A percentile compares a stretch with the other conserved stretches of the same genome.
Evolutionary conservation across 2,329 filamentous ascomycete species (phyloP).

Genomic region (Penicillium verrucosum): DNA sequence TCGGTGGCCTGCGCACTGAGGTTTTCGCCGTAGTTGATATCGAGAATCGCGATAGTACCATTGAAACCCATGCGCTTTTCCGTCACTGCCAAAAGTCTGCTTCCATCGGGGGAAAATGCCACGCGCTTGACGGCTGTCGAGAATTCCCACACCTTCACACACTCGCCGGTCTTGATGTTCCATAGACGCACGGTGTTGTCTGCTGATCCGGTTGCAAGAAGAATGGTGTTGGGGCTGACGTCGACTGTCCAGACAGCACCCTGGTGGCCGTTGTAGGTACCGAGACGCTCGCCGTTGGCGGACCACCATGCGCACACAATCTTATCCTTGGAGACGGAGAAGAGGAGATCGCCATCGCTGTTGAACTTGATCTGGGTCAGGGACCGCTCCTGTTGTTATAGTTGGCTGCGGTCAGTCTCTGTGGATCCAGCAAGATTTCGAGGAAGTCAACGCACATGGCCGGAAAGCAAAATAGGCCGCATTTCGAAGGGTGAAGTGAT

Average conservation of each 20-base stretch:
- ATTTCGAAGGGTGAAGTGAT: constrained; percentile 56
- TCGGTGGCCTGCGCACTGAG: constrained; percentile 77
- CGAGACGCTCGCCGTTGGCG: constrained; percentile 95
- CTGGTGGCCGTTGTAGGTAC: constrained; percentile 94
- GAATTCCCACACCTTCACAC: constrained; percentile 97
- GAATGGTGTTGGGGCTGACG: constrained; percentile 83
- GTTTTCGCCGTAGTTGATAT: constrained; percentile 78
- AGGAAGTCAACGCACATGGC: constrained; percentile 63
- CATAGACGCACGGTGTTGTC: constrained; percentile 98
- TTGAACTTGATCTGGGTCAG: constrained; percentile 96
- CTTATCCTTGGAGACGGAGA: constrained; percentile 94
- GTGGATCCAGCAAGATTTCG: constrained; percentile 20
- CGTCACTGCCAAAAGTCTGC: constrained; percentile 84
- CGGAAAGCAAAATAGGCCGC: constrained; percentile 93
- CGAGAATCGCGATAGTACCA: constrained; percentile 87
- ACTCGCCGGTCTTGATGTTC: constrained; percentile 89
- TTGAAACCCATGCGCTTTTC: constrained; percentile 98
- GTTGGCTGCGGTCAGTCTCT: constrained; percentile 23
- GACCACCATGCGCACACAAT: constrained; percentile 95
- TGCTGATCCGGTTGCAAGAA: constrained; percentile 92
- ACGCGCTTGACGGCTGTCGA: constrained; percentile 95
- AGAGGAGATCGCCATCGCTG: constrained; percentile 92
- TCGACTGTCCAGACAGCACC: constrained; percentile 99
- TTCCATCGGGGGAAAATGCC: constrained; percentile 94
- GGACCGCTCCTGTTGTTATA: constrained; percentile 67